Conservation (phyloP, 75 land plant genomes). For the Selaginella moellendorffii region DNA sequence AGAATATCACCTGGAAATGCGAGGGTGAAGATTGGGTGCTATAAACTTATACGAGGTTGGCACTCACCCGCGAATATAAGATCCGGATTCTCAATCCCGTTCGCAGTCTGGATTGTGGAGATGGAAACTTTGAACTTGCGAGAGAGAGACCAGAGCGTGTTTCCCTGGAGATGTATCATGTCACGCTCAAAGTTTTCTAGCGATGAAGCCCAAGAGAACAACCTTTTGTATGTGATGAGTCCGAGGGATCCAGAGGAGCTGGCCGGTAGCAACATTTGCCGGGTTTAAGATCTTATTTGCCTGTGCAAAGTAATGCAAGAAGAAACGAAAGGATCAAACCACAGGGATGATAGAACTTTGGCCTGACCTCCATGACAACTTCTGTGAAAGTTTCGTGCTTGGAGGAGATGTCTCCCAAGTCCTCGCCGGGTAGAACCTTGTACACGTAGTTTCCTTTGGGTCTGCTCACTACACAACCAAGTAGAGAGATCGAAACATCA, state of each 20-base stretch:
- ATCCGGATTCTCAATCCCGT: constrained; percentile 25
- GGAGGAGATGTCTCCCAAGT: constrained; percentile 13
- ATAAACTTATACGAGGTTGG: not conserved
- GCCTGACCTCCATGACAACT: constrained; percentile 27
- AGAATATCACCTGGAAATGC: constrained; percentile 5
- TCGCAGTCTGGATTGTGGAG: constrained; percentile 17
- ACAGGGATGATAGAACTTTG: not conserved
- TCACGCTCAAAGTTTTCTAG: too few species aligned
- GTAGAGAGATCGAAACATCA: not conserved
- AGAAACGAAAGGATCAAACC: not conserved
- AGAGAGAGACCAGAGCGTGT: constrained; percentile 23
- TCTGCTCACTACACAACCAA: not conserved
- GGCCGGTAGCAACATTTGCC: constrained; percentile 18
- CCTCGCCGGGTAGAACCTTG: constrained; percentile 24
- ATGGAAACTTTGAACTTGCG: constrained; percentile 13
- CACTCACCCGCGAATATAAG: constrained; percentile 16
- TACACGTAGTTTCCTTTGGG: constrained; percentile 21
- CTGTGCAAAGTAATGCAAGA: constrained; percentile 12
- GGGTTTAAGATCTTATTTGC: constrained; percentile 24
- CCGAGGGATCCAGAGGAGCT: constrained; percentile 27
- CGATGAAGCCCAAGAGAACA: too few species aligned
- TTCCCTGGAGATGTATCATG: constrained; percentile 17
- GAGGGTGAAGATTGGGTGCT: not conserved
- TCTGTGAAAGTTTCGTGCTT: constrained; percentile 15
- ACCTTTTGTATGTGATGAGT: constrained; percentile 31